phyloP scores from a whole-genome alignment of 83 land plant genomes.

The Larix sibirica region DNA sequence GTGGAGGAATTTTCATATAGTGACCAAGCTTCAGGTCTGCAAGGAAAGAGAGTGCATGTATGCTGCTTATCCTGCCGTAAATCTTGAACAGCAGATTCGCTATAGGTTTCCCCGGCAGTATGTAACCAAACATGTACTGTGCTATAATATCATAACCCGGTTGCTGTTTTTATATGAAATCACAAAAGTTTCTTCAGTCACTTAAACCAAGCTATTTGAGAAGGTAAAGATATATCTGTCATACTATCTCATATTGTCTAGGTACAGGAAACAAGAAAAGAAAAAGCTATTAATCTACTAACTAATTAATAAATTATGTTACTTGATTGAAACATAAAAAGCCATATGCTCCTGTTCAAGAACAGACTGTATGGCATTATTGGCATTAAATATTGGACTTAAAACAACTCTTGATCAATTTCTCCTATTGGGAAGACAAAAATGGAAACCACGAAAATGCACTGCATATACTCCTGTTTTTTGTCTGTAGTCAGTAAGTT shows the following conservation, averaged over 20 bases:
- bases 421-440: not conserved
- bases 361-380: too few species aligned
- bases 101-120: conserved; percentile 62
- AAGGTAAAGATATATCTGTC: not conserved
- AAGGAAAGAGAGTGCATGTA: conserved; percentile 56
- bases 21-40: conserved; percentile 69
- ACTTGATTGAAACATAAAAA: not conserved
- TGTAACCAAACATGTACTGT: conserved; percentile 55
- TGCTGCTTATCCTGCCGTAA: conserved; percentile 49
- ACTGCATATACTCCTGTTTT: not conserved
- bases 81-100: conserved; percentile 64
- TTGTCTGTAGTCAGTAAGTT: not conserved
- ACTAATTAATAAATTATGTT: not conserved
- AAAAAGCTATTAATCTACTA: too few species aligned
- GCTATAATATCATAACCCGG: conserved; percentile 62
- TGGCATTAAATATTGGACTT: not conserved
- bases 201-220: not conserved
- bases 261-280: too few species aligned
- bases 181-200: not conserved
- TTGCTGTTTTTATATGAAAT: conserved; percentile 31
- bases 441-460: not conserved
- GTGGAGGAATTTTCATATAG: conserved; percentile 71
- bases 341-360: not conserved
- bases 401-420: not conserved
- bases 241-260: too few species aligned